These are phyloP conservation scores for Achaetomiella virescens DNA, from an alignment of 495 filamentous ascomycete species.

Conservation along the genomic window DNA sequence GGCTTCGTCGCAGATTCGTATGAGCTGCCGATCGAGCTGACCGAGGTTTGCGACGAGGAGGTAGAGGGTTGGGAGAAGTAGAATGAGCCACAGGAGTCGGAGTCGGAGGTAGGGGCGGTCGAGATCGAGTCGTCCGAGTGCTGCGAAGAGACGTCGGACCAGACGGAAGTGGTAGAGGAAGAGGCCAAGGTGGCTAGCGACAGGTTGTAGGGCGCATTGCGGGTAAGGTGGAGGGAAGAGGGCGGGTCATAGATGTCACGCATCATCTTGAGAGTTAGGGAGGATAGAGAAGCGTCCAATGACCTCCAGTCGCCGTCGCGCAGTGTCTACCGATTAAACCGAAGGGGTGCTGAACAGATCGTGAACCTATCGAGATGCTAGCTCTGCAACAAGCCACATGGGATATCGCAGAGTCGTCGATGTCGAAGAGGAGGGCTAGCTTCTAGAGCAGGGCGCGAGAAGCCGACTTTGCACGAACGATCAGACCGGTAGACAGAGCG, in stretches of 20 bases:
- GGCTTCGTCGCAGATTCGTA: slow-evolving; percentile 24
- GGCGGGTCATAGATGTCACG: slow-evolving; percentile 41
- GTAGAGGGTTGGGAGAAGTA: slow-evolving; percentile 27
- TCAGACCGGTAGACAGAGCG: slow-evolving; percentile 50
- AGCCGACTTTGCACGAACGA: slow-evolving; percentile 46
- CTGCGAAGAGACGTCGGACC: slow-evolving; percentile 63
- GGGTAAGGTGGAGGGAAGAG: slow-evolving; percentile 36
- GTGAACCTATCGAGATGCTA: slow-evolving; percentile 39
- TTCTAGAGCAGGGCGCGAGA: slow-evolving; percentile 40
- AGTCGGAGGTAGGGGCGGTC: slow-evolving; percentile 33
- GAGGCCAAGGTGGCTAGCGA: slow-evolving; percentile 66
- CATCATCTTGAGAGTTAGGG: slow-evolving; percentile 47
- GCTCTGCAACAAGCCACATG: slow-evolving; percentile 30
- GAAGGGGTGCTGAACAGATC: slow-evolving; percentile 27
- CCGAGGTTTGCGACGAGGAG: slow-evolving; percentile 25
- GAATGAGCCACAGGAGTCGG: slow-evolving; percentile 39
- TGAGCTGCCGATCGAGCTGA: slow-evolving; percentile 26
- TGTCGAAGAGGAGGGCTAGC: slow-evolving; percentile 37
- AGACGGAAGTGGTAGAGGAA: slow-evolving; percentile 70
- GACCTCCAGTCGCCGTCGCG: slow-evolving; percentile 51
- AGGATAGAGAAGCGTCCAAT: slow-evolving; percentile 28
- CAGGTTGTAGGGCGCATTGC: slow-evolving; percentile 56
- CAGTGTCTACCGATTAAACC: slow-evolving; percentile 46
- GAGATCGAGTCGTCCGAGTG: slow-evolving; percentile 41
- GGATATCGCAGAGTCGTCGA: slow-evolving; percentile 29